Base-by-base conservation (phyloP, 2,329 filamentous ascomycete genomes). In the Calonectria hawksworthii region DNA sequence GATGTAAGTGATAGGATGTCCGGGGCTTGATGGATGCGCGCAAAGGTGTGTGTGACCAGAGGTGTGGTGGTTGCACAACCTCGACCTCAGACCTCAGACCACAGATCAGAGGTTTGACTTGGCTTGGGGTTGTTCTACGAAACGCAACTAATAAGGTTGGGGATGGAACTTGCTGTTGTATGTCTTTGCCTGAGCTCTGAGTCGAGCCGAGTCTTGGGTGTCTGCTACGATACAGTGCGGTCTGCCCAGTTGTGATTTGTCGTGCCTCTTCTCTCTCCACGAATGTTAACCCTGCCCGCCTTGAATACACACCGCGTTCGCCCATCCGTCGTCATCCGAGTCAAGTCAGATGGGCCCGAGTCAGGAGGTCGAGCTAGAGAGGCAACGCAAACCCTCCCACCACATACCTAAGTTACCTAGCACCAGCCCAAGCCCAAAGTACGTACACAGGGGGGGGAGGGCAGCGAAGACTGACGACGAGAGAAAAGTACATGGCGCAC, bases 341-440 rank as follows among this genome's bases (percentile, higher is more conserved):
- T 81, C 79, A 79, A 61, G 79, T 81, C 79, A 81, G 73, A 79
- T 81, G 79, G 77, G 73, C 68, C 70, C 77, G 76, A 80, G 79
- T 80, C 79, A 80, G 79, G 77, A 78, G 77, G 76, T 74, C 75
- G 71, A 77, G 67, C 73, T 68, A 61, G 44, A 74, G 63, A 67
- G 38, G 56, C 56, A 38, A 61, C 56, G 59, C 72, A 50, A 69
- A 63, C 67, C 72, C 65, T 73, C 66, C 36, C 64, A 54, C 70
- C 67, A 54, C 56, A 61, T 61, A 61, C 56, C 56, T 61, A 36
- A 59, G 56, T 61, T 61, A 61, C 56, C 56, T 61, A 61, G 56
- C 56, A 54, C 44, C 30, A 32, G 30, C 65, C 65, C 30, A 36
- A 47, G 54, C 63, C 68, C n/a, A 16, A 68, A 69, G 51, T 70